Evolutionary conservation across 2,329 filamentous ascomycete species (phyloP), one percentile per base, ranked within the genome.

Genomic region (Trichophyton rubrum): DNA sequence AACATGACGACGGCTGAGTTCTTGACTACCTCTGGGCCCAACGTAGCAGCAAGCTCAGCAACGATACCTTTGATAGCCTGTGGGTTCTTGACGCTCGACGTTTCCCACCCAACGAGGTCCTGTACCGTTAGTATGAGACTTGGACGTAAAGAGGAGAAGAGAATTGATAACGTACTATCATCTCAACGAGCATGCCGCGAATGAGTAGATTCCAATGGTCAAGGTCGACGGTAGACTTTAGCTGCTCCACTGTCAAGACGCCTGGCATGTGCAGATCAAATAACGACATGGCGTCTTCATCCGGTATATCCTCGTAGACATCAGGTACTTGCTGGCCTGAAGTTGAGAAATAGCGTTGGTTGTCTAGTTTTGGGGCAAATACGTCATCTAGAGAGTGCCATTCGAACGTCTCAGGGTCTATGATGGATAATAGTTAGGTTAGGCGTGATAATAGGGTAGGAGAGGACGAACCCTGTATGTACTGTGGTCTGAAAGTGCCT

Each of bases 91-190:
- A 78, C 71, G 30, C 73, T 67, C 67, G 73, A 74, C 15, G 64
- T 64, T 60, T 78, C 76, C 77, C 77, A 79, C n/a, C 71, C 71
- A 38, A 75, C 73, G 8, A 79, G 69, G 60, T 79, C 76, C 73
- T 78, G 60, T 47, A 38, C 6, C 30, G 33, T 51, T 43, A 60
- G 43, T 43, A 56, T 35, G 6, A 9, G 11, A 17, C 9, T 40
- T 17, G 4, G 11, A 35, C 6, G n/a, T 0, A 58, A 15, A 17
- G 15, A 30, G 0, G 11, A 20, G 20, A 17, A 43, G 6, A 20
- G 40, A 5, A 17, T 51, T 1, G n/a, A 20, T 9, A 20, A 61
- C 70, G 67, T 67, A 77, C 76, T 65, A 67, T 72, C 70, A 79
- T 72, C 45, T 77, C 70, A 17, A 78, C 68, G 43, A 78, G 69